A percentile compares a stretch with the other conserved stretches of the same genome.
phyloP scores from a whole-genome alignment of 2,329 filamentous ascomycete species.

The Cladophialophora psammophila region DNA sequence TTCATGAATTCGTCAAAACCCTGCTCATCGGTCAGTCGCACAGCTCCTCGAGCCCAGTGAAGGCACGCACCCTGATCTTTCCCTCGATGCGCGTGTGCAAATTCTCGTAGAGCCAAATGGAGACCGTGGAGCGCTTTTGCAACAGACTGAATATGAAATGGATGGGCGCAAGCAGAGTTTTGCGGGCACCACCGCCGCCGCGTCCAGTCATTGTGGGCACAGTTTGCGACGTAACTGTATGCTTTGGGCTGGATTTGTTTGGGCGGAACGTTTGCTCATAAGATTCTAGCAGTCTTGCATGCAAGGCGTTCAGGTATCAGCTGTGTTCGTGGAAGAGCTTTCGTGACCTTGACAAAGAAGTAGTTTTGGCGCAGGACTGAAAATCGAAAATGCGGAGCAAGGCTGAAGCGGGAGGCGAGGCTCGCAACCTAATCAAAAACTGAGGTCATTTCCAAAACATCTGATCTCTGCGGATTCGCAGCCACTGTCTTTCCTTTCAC shows the following conservation, averaged over 20 bases:
- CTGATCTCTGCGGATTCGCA: conserved; percentile 4
- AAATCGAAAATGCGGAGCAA: conserved; percentile 31
- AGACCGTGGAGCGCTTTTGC: conserved; percentile 81
- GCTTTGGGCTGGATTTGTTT: not conserved
- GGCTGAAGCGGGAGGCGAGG: conserved; percentile 25
- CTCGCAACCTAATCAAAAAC: conserved; percentile 14
- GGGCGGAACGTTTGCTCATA: not conserved
- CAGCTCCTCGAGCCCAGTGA: conserved; percentile 1
- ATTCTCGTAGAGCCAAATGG: conserved; percentile 98
- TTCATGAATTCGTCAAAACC: conserved; percentile 99
- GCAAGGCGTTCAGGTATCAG: not conserved
- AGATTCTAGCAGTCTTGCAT: not conserved
- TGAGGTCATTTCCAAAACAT: conserved; percentile 32
- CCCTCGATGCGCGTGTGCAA: conserved; percentile 92
- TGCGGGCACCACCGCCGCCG: conserved; percentile 63
- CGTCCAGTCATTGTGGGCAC: conserved; percentile 59
- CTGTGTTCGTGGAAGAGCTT: not conserved
- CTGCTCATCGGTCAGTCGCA: conserved; percentile 56
- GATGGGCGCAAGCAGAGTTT: conserved; percentile 77
- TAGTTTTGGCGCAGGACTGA: conserved; percentile 9
- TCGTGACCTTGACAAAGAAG: not conserved
- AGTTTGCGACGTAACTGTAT: not conserved
- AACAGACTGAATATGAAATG: conserved; percentile 96
- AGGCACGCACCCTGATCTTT: conserved; percentile 79
- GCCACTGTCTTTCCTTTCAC: conserved; percentile 12